phyloP scores from a whole-genome alignment of 208 protist genomes.

The Trypanosoma brucei region DNA sequence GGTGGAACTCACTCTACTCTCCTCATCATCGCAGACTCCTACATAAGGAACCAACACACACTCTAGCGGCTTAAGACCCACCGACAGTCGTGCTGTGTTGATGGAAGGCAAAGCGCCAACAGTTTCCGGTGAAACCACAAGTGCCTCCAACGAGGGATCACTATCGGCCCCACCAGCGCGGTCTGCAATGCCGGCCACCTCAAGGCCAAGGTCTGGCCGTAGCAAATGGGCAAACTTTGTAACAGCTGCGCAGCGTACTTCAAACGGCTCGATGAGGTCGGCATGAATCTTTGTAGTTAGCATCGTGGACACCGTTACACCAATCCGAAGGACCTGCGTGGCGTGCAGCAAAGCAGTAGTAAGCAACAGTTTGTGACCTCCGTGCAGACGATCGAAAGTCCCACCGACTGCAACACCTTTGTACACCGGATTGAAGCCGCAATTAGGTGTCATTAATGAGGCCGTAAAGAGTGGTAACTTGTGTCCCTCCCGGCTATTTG shows the following conservation, averaged over 20 bases:
- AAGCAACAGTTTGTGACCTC: slow-evolving; percentile 84
- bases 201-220: slow-evolving; percentile 51
- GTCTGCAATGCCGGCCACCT: slow-evolving; percentile 62
- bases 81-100: slow-evolving; percentile 57
- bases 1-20: slow-evolving; percentile 65
- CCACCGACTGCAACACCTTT: slow-evolving; percentile 81
- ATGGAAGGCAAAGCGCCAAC: slow-evolving; percentile 41
- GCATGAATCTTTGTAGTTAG: slow-evolving; percentile 65
- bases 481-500: neutral
- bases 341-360: slow-evolving; percentile 68
- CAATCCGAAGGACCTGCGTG: slow-evolving; percentile 53
- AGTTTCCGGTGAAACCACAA: slow-evolving; percentile 82
- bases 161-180: slow-evolving; percentile 62
- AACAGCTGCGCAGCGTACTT: slow-evolving; percentile 46
- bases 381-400: slow-evolving; percentile 89
- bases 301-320: slow-evolving; percentile 57
- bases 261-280: slow-evolving; percentile 59
- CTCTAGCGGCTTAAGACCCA: slow-evolving; percentile 40
- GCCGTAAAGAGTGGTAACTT: slow-evolving; percentile 4
- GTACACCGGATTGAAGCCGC: slow-evolving; percentile 59
- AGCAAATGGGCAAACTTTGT: slow-evolving; percentile 45
- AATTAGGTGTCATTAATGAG: slow-evolving; percentile 13
- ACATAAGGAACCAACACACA: slow-evolving; percentile 66
- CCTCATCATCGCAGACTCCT: slow-evolving; percentile 14
- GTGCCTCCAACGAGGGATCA: slow-evolving; percentile 59